A percentile compares a stretch with the other conserved stretches of the same genome.
phyloP scores from a whole-genome alignment of 257 asterid genomes.

The Fraxinus excelsior region DNA sequence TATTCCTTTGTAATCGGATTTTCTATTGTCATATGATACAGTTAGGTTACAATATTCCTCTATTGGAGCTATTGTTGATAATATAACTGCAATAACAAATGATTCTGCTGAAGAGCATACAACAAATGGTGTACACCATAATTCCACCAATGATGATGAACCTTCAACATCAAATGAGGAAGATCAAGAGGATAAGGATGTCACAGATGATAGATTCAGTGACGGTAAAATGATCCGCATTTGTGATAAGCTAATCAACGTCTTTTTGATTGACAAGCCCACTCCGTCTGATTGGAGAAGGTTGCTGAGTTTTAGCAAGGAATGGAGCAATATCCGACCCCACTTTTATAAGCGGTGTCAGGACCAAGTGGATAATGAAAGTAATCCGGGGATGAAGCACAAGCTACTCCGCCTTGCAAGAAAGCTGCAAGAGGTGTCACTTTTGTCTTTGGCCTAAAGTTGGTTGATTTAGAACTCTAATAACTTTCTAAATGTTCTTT shows the following conservation, averaged over 20 bases:
- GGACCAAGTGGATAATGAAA: conserved; percentile 66
- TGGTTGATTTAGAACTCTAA: conserved; percentile 9
- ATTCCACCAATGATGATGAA: conserved; percentile 29
- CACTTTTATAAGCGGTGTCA: conserved; percentile 77
- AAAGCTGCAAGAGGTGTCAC: conserved; percentile 80
- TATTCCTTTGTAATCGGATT: conserved; percentile 36
- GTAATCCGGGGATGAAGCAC: conserved; percentile 80
- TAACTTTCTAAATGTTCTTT: not conserved
- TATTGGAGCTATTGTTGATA: conserved; percentile 40
- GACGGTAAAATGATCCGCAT: conserved; percentile 63
- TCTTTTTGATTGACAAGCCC: conserved; percentile 90
- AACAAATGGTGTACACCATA: conserved; percentile 26
- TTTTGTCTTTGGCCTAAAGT: conserved; percentile 10
- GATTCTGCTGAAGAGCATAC: conserved; percentile 37
- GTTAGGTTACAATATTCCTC: conserved; percentile 28
- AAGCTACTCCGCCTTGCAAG: conserved; percentile 74
- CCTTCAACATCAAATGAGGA: conserved; percentile 20
- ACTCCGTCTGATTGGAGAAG: conserved; percentile 88
- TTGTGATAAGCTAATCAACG: conserved; percentile 78
- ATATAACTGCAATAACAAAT: conserved; percentile 39
- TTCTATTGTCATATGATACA: conserved; percentile 26
- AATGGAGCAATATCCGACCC: conserved; percentile 78
- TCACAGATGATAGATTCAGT: conserved; percentile 42
- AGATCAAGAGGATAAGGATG: conserved; percentile 28
- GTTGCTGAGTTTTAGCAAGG: conserved; percentile 77